Percentiles rank a stretch among this genome's conserved stretches.
phyloP scores from a whole-genome alignment of 805 yeast species.

The Candida xyloterini region DNA sequence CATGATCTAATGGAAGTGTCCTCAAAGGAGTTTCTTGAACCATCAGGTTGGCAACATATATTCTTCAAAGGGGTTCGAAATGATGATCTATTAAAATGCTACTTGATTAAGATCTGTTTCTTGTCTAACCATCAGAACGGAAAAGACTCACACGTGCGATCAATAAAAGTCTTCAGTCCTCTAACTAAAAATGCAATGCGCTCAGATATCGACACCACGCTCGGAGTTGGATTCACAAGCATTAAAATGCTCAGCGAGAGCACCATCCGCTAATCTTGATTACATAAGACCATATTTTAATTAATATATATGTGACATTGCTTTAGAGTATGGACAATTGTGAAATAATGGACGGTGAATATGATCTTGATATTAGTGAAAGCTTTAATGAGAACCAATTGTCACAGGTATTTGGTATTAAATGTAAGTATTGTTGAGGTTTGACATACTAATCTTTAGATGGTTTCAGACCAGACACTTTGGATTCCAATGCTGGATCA shows the following conservation, averaged over 20 bases:
- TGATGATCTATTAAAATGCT: slow-evolving; percentile 62
- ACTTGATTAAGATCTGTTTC: slow-evolving; percentile 58
- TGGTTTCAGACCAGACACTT: slow-evolving; percentile 34
- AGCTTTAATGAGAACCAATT: slow-evolving; percentile 17
- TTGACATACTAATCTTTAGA: slow-evolving; percentile 15
- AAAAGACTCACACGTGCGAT: slow-evolving; percentile 87
- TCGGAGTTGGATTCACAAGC: slow-evolving; percentile 35
- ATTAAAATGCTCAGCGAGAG: slow-evolving; percentile 32
- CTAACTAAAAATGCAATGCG: slow-evolving; percentile 27
- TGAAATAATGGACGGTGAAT: slow-evolving; percentile 35
- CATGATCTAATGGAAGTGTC: slow-evolving; percentile 73
- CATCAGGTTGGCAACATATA: slow-evolving; percentile 76
- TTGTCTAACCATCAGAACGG: slow-evolving; percentile 90
- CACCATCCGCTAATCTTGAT: slow-evolving; percentile 25
- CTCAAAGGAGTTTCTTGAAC: slow-evolving; percentile 55
- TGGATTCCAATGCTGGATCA: slow-evolving; percentile 26
- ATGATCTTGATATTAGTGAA: slow-evolving; percentile 32
- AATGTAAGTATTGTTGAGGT: slow-evolving; percentile 26
- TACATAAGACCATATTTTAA: slow-evolving; percentile 5
- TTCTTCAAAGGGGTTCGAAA: slow-evolving; percentile 52
- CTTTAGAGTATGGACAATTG: slow-evolving; percentile 4
- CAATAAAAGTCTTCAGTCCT: slow-evolving; percentile 58
- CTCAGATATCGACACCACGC: slow-evolving; percentile 20
- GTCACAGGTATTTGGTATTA: slow-evolving; percentile 30
- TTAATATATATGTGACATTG: slow-evolving; percentile 5